Base-by-base conservation (phyloP, 805 yeast species). In the Lipomyces orientalis region DNA sequence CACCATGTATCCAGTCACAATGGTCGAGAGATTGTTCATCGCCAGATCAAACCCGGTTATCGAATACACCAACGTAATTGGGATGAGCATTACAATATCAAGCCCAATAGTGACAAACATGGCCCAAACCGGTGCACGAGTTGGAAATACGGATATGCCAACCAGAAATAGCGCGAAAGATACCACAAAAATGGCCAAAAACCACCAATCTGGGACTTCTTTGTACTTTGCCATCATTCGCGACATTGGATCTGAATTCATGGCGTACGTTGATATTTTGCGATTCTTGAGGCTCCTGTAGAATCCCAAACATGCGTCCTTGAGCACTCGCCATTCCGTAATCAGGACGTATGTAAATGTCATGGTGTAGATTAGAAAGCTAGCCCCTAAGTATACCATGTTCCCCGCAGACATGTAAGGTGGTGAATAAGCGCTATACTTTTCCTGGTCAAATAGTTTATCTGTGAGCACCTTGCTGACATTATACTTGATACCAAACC, bases 201-300 rank as follows among this genome's bases (percentile, higher is more conserved):
- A 88, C 88, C 90, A 86, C 87, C 88, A 85, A 59, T 84, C 84
- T 2, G 91, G 91, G 34, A 86, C 89, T 70, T 89, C 92, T 51
- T 83, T 82, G 76, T 89, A 88, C 64, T 76, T 78, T 54, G 73
- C 75, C 86, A 85, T 86, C 72, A 86, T 60, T 14, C 64, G 60
- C 4, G 68, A 64, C 62, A 67, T 56, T 12, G 70, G 70, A 57
- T 67, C 70, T 5, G 19, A 8, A 19, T 60, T 16, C 34, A 16
- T 35, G 31, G 35, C 66, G 29, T 64, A 64, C 12, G 9, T 52
- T 6, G 67, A 60, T 14, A 12, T 8, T 25, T 54, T 54, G 46
- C 66, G 58, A 31, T 46, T 29, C 19, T 29, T 25, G 19, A 64
- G 1, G 52, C 66, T 34, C 22, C 29, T 25, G 39, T 22, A 60